phyloP scores from a whole-genome alignment of 2,329 filamentous ascomycete species.

The Microcyclospora pomicola region DNA sequence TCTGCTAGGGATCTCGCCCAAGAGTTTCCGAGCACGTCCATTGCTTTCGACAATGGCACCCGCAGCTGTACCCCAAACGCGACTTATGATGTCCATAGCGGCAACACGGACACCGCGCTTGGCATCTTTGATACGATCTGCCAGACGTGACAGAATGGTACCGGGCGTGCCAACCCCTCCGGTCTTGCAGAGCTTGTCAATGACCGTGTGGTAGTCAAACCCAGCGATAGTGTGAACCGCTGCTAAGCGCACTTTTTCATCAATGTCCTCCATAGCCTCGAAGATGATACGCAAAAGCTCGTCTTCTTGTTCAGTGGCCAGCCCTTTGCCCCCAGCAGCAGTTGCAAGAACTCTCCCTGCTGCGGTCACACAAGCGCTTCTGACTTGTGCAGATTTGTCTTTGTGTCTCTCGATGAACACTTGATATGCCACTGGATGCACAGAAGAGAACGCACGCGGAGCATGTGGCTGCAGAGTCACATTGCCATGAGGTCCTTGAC shows the following conservation, averaged over 20 bases:
- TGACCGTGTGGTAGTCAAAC: conserved; percentile 67
- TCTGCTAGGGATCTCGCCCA: conserved; percentile 68
- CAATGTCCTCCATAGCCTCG: conserved; percentile 71
- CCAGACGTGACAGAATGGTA: conserved; percentile 67
- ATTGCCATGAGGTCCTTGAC: conserved; percentile 19
- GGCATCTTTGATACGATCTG: conserved; percentile 78
- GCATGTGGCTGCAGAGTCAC: conserved; percentile 72
- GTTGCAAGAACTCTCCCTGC: conserved; percentile 81
- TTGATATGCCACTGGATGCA: conserved; percentile 64
- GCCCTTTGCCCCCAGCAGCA: conserved; percentile 74
- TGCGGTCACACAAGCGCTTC: conserved; percentile 73
- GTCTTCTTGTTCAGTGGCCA: conserved; percentile 70
- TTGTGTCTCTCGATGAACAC: conserved; percentile 73
- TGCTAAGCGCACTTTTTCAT: conserved; percentile 81
- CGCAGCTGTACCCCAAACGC: conserved; percentile 85
- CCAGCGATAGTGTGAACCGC: conserved; percentile 73
- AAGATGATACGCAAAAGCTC: conserved; percentile 55
- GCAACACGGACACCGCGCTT: conserved; percentile 69
- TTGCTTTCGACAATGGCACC: conserved; percentile 76
- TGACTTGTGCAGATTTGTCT: conserved; percentile 72
- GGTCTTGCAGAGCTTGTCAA: conserved; percentile 64
- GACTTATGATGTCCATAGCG: conserved; percentile 71
- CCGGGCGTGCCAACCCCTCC: conserved; percentile 63
- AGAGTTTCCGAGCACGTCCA: conserved; percentile 57
- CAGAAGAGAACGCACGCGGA: conserved; percentile 77